phyloP scores from a whole-genome alignment of 352 stramenopile species.

The Globisporangium emineosum region DNA sequence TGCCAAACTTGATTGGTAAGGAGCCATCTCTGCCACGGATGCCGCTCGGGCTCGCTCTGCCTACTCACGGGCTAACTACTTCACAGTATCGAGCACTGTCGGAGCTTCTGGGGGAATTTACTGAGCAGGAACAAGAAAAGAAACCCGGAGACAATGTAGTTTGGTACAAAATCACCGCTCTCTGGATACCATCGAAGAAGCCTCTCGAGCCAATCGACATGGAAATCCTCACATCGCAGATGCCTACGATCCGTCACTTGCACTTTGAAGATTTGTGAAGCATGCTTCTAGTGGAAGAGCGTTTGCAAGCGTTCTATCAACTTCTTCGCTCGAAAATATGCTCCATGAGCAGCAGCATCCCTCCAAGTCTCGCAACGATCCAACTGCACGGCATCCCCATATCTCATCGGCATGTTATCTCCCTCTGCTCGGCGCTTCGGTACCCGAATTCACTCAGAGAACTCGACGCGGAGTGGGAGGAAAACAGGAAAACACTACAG shows the following conservation, averaged over 20 bases:
- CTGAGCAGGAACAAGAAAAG: not conserved
- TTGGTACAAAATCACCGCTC: not conserved
- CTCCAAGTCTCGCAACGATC: not conserved
- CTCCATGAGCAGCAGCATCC: not conserved
- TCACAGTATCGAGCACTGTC: not conserved
- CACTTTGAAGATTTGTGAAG: not conserved
- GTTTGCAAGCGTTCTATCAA: not conserved
- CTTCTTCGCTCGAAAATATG: not conserved
- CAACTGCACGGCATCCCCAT: not conserved
- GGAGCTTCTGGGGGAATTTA: conserved; percentile 1
- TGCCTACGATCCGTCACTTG: conserved; percentile 1
- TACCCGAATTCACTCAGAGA: conserved; percentile 3
- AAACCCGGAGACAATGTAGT: not conserved
- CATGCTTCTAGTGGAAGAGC: not conserved
- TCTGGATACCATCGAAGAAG: not conserved
- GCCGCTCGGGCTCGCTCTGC: not conserved
- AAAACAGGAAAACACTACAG: no score
- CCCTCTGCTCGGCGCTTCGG: conserved; percentile 3
- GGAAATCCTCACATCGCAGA: not conserved
- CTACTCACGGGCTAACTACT: not conserved
- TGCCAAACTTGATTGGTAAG: no score
- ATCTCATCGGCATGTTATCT: not conserved
- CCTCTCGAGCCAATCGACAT: not conserved
- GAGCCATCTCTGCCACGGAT: not conserved
- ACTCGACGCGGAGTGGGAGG: not conserved